Percentiles rank a stretch among this genome's conserved stretches.
These are phyloP conservation scores for Neoascochyta sp. DNA, from an alignment of 2,329 filamentous ascomycete species.

Conservation along the genomic window DNA sequence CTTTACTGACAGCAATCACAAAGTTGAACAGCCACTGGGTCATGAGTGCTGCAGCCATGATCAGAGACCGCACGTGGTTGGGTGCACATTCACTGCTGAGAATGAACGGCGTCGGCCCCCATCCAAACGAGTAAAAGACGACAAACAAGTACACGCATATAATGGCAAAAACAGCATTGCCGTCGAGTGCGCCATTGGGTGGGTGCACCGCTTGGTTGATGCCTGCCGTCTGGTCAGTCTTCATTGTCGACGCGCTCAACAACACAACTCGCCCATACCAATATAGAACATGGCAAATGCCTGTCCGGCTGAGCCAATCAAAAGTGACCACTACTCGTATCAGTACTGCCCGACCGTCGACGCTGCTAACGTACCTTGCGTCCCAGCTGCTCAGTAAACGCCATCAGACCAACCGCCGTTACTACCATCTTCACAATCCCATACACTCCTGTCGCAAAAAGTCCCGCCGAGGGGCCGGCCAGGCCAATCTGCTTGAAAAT, in stretches of 20 bases:
- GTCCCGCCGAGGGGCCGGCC: slow-evolving; percentile 34
- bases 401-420: slow-evolving; percentile 44
- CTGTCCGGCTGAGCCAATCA: slow-evolving; percentile 43
- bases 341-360: background rate
- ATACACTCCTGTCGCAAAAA: slow-evolving; percentile 49
- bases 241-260: too few relatives aligned
- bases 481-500: slow-evolving; percentile 46
- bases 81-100: slow-evolving; percentile 42
- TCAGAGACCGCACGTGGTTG: slow-evolving; percentile 41
- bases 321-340: slow-evolving; percentile 36
- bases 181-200: slow-evolving; percentile 31
- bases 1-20: too few relatives aligned
- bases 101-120: slow-evolving; percentile 47
- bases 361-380: slow-evolving; percentile 33
- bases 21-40: slow-evolving; percentile 48
- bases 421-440: slow-evolving; percentile 47
- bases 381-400: slow-evolving; percentile 46
- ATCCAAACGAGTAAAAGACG: slow-evolving; percentile 47
- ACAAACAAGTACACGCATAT: slow-evolving; percentile 52
- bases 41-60: slow-evolving; percentile 46
- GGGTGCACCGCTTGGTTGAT: slow-evolving; percentile 37
- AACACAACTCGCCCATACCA: too few relatives aligned
- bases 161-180: slow-evolving; percentile 45
- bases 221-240: too few relatives aligned
- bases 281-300: slow-evolving; percentile 44